Percentiles rank a stretch among this genome's conserved stretches.
phyloP scores from a whole-genome alignment of 345 rosid species.

The Camelina sativa region DNA sequence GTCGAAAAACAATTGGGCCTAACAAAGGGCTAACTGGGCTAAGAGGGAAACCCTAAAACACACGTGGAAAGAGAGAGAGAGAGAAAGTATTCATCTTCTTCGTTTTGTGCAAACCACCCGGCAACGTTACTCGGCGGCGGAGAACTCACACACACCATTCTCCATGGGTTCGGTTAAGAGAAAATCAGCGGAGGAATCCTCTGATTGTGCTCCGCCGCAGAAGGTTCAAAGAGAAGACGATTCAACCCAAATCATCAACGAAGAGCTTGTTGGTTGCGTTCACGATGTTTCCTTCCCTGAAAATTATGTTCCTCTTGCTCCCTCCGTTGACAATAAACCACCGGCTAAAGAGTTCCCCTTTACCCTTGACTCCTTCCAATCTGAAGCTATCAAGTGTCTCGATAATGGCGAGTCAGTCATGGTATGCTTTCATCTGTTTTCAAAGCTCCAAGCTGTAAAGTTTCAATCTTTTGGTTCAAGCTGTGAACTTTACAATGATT shows the following conservation, averaged over 20 bases:
- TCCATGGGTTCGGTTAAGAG: conserved; percentile 71
- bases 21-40: neutral
- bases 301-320: conserved; percentile 53
- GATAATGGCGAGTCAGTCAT: conserved; percentile 85
- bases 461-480: conserved; percentile 22
- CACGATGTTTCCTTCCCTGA: conserved; percentile 92
- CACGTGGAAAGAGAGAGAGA: neutral
- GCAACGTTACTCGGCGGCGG: neutral
- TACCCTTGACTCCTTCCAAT: conserved; percentile 91
- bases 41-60: neutral
- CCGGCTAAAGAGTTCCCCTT: conserved; percentile 95
- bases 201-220: conserved; percentile 48
- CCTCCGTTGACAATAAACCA: conserved; percentile 50
- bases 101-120: neutral
- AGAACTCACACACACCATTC: neutral
- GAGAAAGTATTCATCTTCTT: neutral
- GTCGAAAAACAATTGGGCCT: no score
- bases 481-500: neutral
- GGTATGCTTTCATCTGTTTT: conserved; percentile 47
- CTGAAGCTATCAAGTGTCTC: conserved; percentile 94
- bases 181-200: conserved; percentile 51
- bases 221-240: conserved; percentile 57
- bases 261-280: conserved; percentile 60
- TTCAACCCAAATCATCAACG: conserved; percentile 16
- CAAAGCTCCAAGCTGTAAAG: conserved; percentile 10